These are phyloP conservation scores for Colletotrichum brevisporum DNA, from an alignment of 2,329 filamentous ascomycete species.

Conservation along the genomic window DNA sequence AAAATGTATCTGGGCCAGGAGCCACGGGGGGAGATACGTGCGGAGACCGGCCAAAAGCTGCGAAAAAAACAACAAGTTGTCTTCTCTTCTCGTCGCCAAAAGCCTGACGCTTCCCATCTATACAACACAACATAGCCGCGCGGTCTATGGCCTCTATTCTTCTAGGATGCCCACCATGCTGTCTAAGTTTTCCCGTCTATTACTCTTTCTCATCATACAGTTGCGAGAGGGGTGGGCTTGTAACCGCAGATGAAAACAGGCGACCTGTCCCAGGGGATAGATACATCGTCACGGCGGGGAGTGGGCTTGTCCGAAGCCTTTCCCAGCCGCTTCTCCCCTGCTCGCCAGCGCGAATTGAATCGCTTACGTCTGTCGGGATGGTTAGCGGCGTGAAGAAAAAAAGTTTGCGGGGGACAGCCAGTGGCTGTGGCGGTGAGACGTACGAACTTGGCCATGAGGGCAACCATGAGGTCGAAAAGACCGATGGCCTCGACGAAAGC, in stretches of 20 bases:
- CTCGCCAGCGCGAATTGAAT: constrained; percentile 39
- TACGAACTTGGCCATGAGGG: constrained; percentile 94
- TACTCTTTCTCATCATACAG: constrained; percentile 34
- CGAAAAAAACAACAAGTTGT: constrained; percentile 6
- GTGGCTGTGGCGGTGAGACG: constrained; percentile 50
- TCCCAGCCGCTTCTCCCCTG: constrained; percentile 27
- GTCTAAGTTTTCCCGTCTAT: constrained; percentile 40
- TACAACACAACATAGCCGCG: constrained; percentile 39
- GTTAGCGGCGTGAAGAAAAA: constrained; percentile 6
- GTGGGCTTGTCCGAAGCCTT: constrained; percentile 31
- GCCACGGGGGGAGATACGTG: constrained; percentile 36
- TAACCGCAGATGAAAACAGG: constrained; percentile 34
- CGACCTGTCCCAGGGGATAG: constrained; percentile 35
- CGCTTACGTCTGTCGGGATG: constrained; percentile 36
- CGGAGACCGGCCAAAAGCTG: constrained; percentile 6
- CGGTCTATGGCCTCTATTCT: constrained; percentile 40
- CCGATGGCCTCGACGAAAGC: constrained; percentile 94
- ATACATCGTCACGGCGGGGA: not conserved
- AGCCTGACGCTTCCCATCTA: constrained; percentile 32
- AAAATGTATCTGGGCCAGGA: constrained; percentile 40
- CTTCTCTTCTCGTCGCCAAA: constrained; percentile 21
- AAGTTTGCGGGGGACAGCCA: not conserved
- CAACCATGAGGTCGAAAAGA: constrained; percentile 92
- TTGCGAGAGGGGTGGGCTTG: constrained; percentile 4
- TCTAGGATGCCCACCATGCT: constrained; percentile 39